Evolutionary conservation across 2,329 filamentous ascomycete species (phyloP).

Genomic region (Neopestalotiopsis sp.): DNA sequence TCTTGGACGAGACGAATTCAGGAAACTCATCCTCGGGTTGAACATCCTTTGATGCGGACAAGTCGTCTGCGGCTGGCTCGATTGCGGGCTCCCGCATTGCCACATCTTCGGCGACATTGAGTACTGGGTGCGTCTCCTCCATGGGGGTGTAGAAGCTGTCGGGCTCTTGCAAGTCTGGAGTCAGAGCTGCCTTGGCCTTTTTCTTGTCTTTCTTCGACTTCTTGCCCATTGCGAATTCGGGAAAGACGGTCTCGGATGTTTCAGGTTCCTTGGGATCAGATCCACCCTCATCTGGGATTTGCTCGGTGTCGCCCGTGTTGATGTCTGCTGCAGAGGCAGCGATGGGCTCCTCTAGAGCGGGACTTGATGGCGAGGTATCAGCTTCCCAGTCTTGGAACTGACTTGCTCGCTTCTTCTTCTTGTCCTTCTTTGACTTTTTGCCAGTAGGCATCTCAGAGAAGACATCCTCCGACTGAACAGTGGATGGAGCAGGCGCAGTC

Average conservation of each 20-base stretch:
- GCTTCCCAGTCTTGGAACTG: slow-evolving; percentile 23
- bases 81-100: neutral
- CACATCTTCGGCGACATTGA: neutral
- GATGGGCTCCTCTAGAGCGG: slow-evolving; percentile 14
- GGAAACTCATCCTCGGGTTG: slow-evolving; percentile 3
- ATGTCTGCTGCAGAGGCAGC: slow-evolving; percentile 21
- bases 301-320: slow-evolving; percentile 21
- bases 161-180: slow-evolving; percentile 20
- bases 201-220: slow-evolving; percentile 28
- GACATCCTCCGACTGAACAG: neutral
- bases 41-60: neutral
- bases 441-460: slow-evolving; percentile 19
- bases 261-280: slow-evolving; percentile 25
- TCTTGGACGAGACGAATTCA: neutral
- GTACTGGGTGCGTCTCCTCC: neutral
- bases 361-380: neutral
- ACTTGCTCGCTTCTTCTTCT: slow-evolving; percentile 40
- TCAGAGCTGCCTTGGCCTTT: slow-evolving; percentile 37
- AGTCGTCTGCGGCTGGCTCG: neutral
- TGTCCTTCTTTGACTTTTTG: slow-evolving; percentile 26
- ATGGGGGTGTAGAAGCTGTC: slow-evolving; percentile 19
- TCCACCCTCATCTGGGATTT: neutral
- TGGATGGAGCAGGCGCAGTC: neutral
- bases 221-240: slow-evolving; percentile 29
- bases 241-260: slow-evolving; percentile 27